phyloP scores from a whole-genome alignment of 129 eudicot species.

The Pulicaria dysenterica region DNA sequence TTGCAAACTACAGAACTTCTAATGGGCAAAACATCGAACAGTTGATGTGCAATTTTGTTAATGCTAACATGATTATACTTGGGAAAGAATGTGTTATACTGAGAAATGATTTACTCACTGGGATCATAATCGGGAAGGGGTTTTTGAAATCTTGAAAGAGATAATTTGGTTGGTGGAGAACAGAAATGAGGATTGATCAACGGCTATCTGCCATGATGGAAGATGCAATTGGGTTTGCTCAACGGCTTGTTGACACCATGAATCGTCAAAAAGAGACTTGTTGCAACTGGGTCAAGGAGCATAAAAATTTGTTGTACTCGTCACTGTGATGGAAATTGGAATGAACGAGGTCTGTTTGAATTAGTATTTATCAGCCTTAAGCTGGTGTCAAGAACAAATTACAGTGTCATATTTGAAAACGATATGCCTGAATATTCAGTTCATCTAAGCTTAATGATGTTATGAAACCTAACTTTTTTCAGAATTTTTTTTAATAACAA shows the following conservation, averaged over 20 bases:
- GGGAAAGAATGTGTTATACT: background rate
- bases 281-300: constrained; percentile 17
- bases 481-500: too few species aligned
- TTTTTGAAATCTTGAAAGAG: background rate
- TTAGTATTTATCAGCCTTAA: too few species aligned
- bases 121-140: background rate
- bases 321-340: background rate
- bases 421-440: too few species aligned
- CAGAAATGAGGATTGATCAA: constrained; percentile 27
- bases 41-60: constrained; percentile 19
- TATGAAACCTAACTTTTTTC: too few species aligned
- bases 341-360: too few species aligned
- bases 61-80: background rate
- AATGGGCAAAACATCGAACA: constrained; percentile 19
- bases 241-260: constrained; percentile 32
- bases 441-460: too few species aligned
- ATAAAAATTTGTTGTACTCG: constrained; percentile 23
- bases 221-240: too few species aligned
- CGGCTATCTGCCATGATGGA: too few species aligned
- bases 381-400: too few species aligned
- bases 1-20: background rate
- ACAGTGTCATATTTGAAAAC: too few species aligned
- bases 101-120: constrained; percentile 3
- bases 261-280: constrained; percentile 16
- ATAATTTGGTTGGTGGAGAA: constrained; percentile 3